phyloP scores from a whole-genome alignment of 805 yeast species.

The Zygosaccharomyces lentus region DNA sequence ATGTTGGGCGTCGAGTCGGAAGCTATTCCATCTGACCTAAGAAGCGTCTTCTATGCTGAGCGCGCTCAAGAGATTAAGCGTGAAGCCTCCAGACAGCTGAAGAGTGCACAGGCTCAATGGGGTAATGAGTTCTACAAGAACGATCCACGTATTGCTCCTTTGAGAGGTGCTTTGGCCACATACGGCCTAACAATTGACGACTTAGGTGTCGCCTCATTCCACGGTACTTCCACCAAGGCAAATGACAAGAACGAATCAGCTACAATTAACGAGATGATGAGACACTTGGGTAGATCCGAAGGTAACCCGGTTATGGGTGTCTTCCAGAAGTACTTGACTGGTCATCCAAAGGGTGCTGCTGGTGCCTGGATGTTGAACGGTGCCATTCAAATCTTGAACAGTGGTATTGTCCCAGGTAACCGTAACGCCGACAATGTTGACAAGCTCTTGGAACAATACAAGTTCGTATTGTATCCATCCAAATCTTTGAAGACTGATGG shows the following conservation, averaged over 20 bases:
- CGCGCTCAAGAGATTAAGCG: constrained; percentile 82
- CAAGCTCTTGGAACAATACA: constrained; percentile 71
- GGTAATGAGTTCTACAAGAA: constrained; percentile 90
- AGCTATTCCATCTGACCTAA: constrained; percentile 45
- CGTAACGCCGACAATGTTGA: constrained; percentile 98
- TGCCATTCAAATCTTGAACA: constrained; percentile 84
- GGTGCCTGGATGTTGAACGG: constrained; percentile 99
- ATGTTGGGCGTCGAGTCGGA: constrained; percentile 67
- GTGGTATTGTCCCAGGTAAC: constrained; percentile 97
- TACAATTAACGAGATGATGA: constrained; percentile 87
- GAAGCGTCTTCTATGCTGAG: constrained; percentile 63
- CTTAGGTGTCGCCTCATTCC: constrained; percentile 95
- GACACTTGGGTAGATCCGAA: constrained; percentile 91
- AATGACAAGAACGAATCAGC: constrained; percentile 97
- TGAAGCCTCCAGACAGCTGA: constrained; percentile 79
- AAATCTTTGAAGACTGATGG: constrained; percentile 93
- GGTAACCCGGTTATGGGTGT: constrained; percentile 98
- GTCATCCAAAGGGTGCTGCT: constrained; percentile 99
- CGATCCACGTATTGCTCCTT: constrained; percentile 93
- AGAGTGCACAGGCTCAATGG: constrained; percentile 87
- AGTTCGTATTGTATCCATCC: constrained; percentile 90
- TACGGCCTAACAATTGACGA: constrained; percentile 93
- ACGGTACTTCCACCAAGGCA: constrained; percentile 98
- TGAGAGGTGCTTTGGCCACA: constrained; percentile 94
- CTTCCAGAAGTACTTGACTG: constrained; percentile 97